These are phyloP conservation scores for Castanea crenata DNA, from an alignment of 306 rosid species.

Conservation along the genomic window DNA sequence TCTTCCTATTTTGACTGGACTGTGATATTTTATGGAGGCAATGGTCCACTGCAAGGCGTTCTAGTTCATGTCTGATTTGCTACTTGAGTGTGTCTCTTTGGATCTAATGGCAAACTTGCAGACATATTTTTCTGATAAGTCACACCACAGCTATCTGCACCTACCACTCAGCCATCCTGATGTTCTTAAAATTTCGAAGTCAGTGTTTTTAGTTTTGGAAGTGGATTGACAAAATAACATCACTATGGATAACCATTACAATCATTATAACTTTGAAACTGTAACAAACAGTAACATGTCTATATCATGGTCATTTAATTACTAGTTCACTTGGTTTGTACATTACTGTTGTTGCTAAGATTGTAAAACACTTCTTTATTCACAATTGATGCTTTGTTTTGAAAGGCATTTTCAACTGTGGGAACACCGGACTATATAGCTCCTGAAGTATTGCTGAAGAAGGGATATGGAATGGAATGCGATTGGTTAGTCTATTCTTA, in stretches of 20 bases:
- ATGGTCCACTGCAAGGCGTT: not conserved
- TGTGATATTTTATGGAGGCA: not conserved
- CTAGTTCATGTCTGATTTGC: not conserved
- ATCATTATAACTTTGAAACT: not conserved
- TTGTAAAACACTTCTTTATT: slow-evolving; percentile 21
- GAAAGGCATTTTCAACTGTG: slow-evolving; percentile 96
- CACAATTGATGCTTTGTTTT: slow-evolving; percentile 23
- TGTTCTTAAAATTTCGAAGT: not conserved
- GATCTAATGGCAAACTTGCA: not conserved
- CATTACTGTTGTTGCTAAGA: slow-evolving; percentile 18
- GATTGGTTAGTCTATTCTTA: slow-evolving; percentile 76
- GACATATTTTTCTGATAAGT: not conserved
- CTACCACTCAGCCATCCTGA: not conserved
- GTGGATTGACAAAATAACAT: not conserved
- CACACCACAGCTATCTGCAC: not conserved
- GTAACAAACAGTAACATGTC: slow-evolving; percentile 1
- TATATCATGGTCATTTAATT: slow-evolving; percentile 17
- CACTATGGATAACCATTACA: not conserved
- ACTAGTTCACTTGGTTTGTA: slow-evolving; percentile 17
- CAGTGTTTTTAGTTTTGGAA: not conserved
- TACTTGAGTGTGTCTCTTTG: not conserved
- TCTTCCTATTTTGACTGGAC: not conserved
- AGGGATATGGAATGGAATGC: slow-evolving; percentile 99
- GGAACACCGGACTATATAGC: slow-evolving; percentile 99
- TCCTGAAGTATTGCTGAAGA: slow-evolving; percentile 92